phyloP scores from a whole-genome alignment of 257 asterid genomes.

The Verbena officinalis region DNA sequence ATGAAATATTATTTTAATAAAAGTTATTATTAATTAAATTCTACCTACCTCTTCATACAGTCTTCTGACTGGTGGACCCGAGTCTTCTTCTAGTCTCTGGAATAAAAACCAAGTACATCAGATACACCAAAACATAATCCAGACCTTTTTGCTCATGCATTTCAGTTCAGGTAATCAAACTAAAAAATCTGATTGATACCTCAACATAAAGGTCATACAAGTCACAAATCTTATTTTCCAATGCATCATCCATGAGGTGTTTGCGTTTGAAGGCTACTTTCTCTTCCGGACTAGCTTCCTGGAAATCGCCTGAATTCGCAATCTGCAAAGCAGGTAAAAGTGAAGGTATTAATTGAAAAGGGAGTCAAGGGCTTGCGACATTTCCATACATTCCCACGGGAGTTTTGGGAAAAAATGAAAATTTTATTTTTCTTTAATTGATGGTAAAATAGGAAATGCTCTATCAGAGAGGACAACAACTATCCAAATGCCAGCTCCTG shows the following conservation, averaged over 20 bases:
- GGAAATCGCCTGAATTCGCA: conserved; percentile 69
- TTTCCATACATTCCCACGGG: background rate
- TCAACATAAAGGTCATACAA: conserved; percentile 84
- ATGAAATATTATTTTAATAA: conserved; percentile 11
- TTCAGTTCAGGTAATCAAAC: background rate
- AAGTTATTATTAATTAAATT: conserved; percentile 16
- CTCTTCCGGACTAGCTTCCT: conserved; percentile 63
- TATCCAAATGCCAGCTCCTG: conserved; percentile 23
- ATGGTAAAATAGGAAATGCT: background rate
- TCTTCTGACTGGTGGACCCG: conserved; percentile 79
- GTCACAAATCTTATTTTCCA: conserved; percentile 87
- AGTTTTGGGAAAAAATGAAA: background rate
- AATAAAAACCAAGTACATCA: conserved; percentile 32
- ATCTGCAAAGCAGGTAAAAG: conserved; percentile 48
- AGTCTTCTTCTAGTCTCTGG: conserved; percentile 82
- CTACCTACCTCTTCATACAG: conserved; percentile 83
- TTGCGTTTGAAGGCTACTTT: conserved; percentile 66
- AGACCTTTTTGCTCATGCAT: background rate
- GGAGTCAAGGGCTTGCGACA: conserved; percentile 3
- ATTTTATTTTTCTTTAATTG: background rate
- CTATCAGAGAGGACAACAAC: background rate
- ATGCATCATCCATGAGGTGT: conserved; percentile 60
- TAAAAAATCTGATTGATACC: conserved; percentile 40
- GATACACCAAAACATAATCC: conserved; percentile 15
- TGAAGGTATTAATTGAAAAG: conserved; percentile 19